Conservation (phyloP, 31 red algal species). For the Odonthalia washingtoniensis region DNA sequence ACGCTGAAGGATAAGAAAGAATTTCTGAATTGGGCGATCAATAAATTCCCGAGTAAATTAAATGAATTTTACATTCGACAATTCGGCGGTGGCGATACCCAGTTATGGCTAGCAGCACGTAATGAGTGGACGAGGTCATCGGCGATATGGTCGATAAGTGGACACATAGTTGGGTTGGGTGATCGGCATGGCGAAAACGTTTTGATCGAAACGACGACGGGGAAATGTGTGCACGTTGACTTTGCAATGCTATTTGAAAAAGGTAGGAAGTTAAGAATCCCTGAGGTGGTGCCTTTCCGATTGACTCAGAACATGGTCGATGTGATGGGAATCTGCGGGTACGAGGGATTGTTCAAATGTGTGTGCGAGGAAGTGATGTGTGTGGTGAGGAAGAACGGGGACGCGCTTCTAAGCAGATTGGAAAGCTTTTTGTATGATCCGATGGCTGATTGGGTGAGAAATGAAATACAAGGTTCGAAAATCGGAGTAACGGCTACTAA, state of each 20-base stretch:
- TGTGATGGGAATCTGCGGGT: constrained; percentile 87
- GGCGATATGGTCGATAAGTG: constrained; percentile 94
- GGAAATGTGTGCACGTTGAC: constrained; percentile 97
- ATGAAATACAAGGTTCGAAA: constrained; percentile 1
- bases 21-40: constrained; percentile 75
- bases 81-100: constrained; percentile 71
- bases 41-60: constrained; percentile 79
- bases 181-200: constrained; percentile 98
- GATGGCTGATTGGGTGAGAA: constrained; percentile 87
- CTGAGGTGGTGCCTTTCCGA: constrained; percentile 97
- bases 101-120: constrained; percentile 79
- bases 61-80: constrained; percentile 78
- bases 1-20: constrained; percentile 43
- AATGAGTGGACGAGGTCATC: constrained; percentile 81
- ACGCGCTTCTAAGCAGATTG: constrained; percentile 87
- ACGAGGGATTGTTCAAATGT: constrained; percentile 74
- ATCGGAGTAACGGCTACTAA: constrained; percentile 13
- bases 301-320: constrained; percentile 94
- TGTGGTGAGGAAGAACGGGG: constrained; percentile 70
- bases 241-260: constrained; percentile 98
- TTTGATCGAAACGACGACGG: constrained; percentile 84
- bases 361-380: constrained; percentile 70
- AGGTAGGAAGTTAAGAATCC: constrained; percentile 85
- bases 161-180: constrained; percentile 93
- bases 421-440: constrained; percentile 98